These are phyloP conservation scores for Cucumis melo DNA, from an alignment of 306 rosid genomes.

Conservation along the genomic window DNA sequence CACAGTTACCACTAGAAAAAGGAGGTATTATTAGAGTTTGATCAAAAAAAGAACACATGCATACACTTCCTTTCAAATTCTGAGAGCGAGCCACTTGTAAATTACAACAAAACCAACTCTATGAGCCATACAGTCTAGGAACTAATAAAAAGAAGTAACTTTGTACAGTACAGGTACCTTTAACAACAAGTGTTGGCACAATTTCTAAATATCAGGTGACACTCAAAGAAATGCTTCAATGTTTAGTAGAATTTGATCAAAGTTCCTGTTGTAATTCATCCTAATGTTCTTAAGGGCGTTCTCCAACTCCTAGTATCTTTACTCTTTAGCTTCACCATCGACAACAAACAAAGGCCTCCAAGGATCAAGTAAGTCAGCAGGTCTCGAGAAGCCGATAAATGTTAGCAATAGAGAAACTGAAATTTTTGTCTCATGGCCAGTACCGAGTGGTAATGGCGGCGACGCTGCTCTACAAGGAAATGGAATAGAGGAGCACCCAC, in stretches of 20 bases:
- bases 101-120: background rate
- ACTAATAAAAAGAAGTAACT: background rate
- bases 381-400: background rate
- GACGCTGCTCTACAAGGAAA: too few relatives aligned
- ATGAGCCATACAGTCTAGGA: background rate
- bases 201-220: background rate
- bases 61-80: background rate
- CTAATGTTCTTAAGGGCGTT: background rate
- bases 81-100: background rate
- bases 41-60: background rate
- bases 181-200: background rate
- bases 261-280: background rate
- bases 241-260: background rate
- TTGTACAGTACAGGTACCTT: background rate
- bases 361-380: background rate
- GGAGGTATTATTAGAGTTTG: constrained; percentile 3
- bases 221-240: background rate
- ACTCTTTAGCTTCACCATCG: background rate
- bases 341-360: background rate
- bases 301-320: background rate
- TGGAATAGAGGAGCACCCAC: too few relatives aligned
- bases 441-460: too few relatives aligned
- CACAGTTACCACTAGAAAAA: constrained; percentile 66
- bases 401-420: too few relatives aligned
- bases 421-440: too few relatives aligned